A percentile compares a stretch with the other conserved stretches of the same genome.
Conservation (phyloP, 805 yeast genomes). For the Hanseniaspora lindneri region DNA sequence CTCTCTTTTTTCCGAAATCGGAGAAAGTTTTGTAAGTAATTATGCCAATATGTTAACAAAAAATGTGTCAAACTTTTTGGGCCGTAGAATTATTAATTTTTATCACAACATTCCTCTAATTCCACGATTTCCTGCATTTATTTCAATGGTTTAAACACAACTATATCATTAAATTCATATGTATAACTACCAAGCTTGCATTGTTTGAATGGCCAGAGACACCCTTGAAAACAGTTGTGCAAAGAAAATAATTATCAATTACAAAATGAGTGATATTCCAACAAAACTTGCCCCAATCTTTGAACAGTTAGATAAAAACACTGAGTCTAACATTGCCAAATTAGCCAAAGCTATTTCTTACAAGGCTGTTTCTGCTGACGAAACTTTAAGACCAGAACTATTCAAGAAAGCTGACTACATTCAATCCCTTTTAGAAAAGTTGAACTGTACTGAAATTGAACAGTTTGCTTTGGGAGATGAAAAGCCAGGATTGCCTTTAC, state of each 20-base stretch:
- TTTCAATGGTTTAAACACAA: neutral
- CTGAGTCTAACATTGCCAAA: constrained; percentile 61
- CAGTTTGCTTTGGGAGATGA: constrained; percentile 75
- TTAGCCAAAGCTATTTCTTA: constrained; percentile 79
- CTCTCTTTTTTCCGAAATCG: too few species aligned
- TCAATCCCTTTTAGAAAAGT: constrained; percentile 48
- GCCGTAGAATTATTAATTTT: too few species aligned
- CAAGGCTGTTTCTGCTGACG: constrained; percentile 91
- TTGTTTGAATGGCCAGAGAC: neutral
- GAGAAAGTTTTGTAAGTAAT: too few species aligned
- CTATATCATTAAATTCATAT: too few species aligned
- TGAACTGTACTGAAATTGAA: constrained; percentile 77
- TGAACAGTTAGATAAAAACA: constrained; percentile 57
- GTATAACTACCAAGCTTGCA: too few species aligned
- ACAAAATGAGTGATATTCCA: constrained; percentile 12
- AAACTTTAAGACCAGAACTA: constrained; percentile 74
- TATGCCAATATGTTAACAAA: too few species aligned
- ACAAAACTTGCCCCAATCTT: constrained; percentile 25
- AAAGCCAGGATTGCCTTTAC: constrained; percentile 73
- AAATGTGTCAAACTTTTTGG: neutral
- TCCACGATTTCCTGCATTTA: neutral
- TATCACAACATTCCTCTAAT: too few species aligned
- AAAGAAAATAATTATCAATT: neutral
- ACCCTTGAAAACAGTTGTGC: neutral
- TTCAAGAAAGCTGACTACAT: constrained; percentile 81